Evolutionary conservation across 2,329 filamentous ascomycete species (phyloP), one percentile per base, ranked within the genome.

Genomic region (Xylariaceae sp.): DNA sequence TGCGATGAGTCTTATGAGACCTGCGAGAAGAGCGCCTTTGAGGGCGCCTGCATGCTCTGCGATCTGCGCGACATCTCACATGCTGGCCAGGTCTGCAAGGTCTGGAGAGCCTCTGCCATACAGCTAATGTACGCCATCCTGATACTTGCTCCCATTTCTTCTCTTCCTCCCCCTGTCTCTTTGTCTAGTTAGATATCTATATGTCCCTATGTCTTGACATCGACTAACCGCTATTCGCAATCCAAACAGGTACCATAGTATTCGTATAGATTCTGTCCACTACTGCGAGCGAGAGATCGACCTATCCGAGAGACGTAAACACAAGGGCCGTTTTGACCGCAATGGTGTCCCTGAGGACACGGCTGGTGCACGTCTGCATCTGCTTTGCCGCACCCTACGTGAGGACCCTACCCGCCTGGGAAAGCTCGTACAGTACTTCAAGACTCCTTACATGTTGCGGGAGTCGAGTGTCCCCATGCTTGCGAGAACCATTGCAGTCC

Each of bases 401-500:
- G 89, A 93, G 53, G 88, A 92, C 62, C 83, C 85, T 18, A 84
- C 81, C 7, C 77, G 81, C 30, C 77, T 96, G 51, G 91, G 88
- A 39, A 78, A 82, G 57, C 78, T 85, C 48, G 90, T 96, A 4
- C 77, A 87, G 69, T 92, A 88, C 67, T 80, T 97, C 69, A 96
- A 96, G 78, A 86, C 91, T 60, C 91, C 93, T 5, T 97, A 96
- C 74, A 97, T 97, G 93, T 88, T 93, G 56, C 86, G 93, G 59
- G 91, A 97, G 76, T 89, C 89, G 1, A 89, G 84, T 72, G 91
- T 94, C 72, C 83, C 89, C 56, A 89, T 93, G 64, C 82, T 97
- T 53, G 92, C 93, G 8, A 86, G 92, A 54, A 90, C 89, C 30
- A 88, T 97, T 52, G 90, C 91, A 44, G 89, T 92, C 23, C 81